Conservation (phyloP, 2,329 filamentous ascomycete genomes). For the Penicillium sp. region DNA sequence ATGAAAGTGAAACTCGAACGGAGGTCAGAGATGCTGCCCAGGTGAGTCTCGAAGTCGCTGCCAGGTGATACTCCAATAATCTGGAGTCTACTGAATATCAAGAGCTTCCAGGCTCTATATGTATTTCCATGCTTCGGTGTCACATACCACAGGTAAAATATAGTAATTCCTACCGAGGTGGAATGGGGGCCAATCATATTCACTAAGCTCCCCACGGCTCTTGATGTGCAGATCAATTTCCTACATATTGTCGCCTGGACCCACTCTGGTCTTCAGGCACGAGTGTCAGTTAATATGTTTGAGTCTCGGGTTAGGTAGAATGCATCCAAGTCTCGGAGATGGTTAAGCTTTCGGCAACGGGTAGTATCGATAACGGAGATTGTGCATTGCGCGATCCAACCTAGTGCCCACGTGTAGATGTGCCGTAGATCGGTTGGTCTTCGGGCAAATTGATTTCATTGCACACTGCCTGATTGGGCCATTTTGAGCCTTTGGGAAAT, state of each 20-base stretch:
- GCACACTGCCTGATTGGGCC: neutral
- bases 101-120: neutral
- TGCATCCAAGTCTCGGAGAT: neutral
- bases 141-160: neutral
- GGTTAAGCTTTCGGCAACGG: neutral
- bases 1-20: too few species aligned
- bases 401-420: constrained; percentile 3
- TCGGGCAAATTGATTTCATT: neutral
- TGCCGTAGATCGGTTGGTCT: neutral
- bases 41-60: too few species aligned
- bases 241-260: neutral
- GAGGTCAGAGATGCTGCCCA: too few species aligned
- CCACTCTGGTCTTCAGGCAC: neutral
- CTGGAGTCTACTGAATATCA: too few species aligned
- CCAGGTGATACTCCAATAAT: too few species aligned
- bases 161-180: neutral
- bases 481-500: too few species aligned
- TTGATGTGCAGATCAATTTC: neutral
- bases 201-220: neutral
- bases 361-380: neutral
- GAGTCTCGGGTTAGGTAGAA: neutral
- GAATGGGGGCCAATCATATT: constrained; percentile 1
- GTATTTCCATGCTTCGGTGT: neutral
- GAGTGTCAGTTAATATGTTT: neutral
- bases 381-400: neutral